Base-by-base conservation (phyloP, 352 stramenopile genomes). In the Globisporangium viniferum region DNA sequence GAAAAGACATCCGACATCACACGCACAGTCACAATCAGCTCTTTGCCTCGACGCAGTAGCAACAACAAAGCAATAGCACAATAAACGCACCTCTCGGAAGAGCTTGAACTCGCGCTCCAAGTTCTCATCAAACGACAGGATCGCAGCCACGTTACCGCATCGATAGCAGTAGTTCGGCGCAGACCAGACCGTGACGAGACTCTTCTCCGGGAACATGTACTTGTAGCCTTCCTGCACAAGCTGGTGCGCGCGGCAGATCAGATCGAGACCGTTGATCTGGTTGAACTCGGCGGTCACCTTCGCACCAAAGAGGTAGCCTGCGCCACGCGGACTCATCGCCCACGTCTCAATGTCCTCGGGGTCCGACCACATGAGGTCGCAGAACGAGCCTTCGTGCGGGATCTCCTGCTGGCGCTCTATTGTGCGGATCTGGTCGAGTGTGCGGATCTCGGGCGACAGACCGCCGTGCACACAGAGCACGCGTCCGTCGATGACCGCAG, bases 361-460 rank as follows among this genome's bases (percentile, higher is more conserved):
- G 75, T 99, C 97, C 22, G 94, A 98, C 97, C 97, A 99, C 76
- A 99, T 97, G 72, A 99, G 89, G 84, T 99, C 97, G 70, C 94
- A 99, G 77, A 99, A 98, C 12, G 96, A 93, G 62, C 97, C 97
- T 75, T 96, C 91, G 68, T 98, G 94, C 4, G 95, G 94, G 63
- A 98, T 96, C 86, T 99, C 96, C 75, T 98, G 93, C 78, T 98
- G 93, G 22, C 97, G 86, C 82, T 99, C 93, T 80, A 99, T 98
- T 71, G 90, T 97, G 57, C 95, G 86, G 69, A 99, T 97, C 82
- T 94, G 85, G 78, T 99, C 97, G 48, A 99, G 82, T 57, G 93
- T 98, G 22, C 89, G 86, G 54, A 99, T 86, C 77, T 98, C 93
- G 0, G 97, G 97, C 49, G 91, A 98, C 27, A 99, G 74, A 7